Evolutionary conservation across 2,329 filamentous ascomycete genomes (phyloP).

Genomic region (Pseudonectria foliicola): DNA sequence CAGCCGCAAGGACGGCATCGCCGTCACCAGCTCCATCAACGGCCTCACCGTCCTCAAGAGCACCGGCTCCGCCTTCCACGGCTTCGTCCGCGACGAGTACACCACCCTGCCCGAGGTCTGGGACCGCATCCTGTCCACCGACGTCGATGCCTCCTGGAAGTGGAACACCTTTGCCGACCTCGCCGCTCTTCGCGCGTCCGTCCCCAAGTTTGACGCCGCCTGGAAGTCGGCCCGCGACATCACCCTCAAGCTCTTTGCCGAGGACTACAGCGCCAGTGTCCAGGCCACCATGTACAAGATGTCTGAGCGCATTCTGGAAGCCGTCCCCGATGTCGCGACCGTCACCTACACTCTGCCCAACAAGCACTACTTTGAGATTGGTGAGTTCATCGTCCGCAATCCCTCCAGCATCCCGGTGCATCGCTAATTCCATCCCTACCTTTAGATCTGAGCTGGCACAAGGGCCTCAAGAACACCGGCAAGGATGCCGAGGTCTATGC

Average conservation of each 20-base stretch:
- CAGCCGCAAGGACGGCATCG: constrained; percentile 61
- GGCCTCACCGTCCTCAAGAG: constrained; percentile 89
- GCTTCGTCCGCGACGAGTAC: constrained; percentile 88
- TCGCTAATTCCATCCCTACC: constrained; percentile 12
- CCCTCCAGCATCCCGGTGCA: not conserved
- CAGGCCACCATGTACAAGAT: constrained; percentile 99
- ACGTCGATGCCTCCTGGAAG: constrained; percentile 79
- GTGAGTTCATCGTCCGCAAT: constrained; percentile 40
- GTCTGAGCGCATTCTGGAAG: constrained; percentile 76
- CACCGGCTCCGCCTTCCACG: constrained; percentile 92
- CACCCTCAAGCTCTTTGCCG: constrained; percentile 86
- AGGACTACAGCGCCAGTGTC: constrained; percentile 85
- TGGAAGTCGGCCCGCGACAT: constrained; percentile 73
- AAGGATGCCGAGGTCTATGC: constrained; percentile 93
- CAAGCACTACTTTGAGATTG: constrained; percentile 98
- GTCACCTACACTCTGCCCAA: constrained; percentile 87
- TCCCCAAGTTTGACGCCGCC: constrained; percentile 67
- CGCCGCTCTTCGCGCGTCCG: constrained; percentile 57
- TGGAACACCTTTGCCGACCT: constrained; percentile 69
- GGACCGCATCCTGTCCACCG: constrained; percentile 93
- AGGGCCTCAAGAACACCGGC: constrained; percentile 89
- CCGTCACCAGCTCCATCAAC: constrained; percentile 69
- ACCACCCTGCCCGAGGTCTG: constrained; percentile 85
- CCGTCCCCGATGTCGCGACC: constrained; percentile 61
- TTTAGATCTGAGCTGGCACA: constrained; percentile 90